These are phyloP conservation scores for Lojkania enalia DNA, from an alignment of 2,329 filamentous ascomycete genomes.

Conservation along the genomic window DNA sequence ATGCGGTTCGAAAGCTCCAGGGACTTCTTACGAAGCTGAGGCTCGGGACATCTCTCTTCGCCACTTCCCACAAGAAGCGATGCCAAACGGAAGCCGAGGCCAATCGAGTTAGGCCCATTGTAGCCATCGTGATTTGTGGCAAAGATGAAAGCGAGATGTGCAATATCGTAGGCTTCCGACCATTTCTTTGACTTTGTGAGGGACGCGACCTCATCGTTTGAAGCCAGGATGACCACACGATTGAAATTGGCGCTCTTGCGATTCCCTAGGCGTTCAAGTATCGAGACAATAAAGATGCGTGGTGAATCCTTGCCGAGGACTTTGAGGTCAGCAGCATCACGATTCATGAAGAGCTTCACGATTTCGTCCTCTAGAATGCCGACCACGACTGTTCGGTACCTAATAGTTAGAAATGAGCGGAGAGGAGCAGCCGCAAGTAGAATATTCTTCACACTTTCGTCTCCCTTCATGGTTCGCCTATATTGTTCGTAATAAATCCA, in stretches of 20 bases:
- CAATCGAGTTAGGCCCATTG: conserved; percentile 38
- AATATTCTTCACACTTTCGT: conserved; percentile 43
- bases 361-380: conserved; percentile 31
- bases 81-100: conserved; percentile 43
- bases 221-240: conserved; percentile 32
- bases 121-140: conserved; percentile 37
- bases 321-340: conserved; percentile 30
- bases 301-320: conserved; percentile 35
- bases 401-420: conserved; percentile 30
- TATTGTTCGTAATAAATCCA: conserved; percentile 41
- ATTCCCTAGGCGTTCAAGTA: conserved; percentile 34
- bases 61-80: conserved; percentile 38
- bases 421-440: conserved; percentile 37
- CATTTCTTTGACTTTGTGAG: conserved; percentile 37
- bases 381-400: conserved; percentile 27
- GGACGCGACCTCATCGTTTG: conserved; percentile 27
- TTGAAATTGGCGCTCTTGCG: conserved; percentile 34
- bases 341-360: conserved; percentile 32
- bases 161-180: conserved; percentile 38
- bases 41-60: conserved; percentile 34
- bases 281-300: conserved; percentile 35
- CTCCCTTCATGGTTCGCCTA: conserved; percentile 34
- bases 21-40: conserved; percentile 44
- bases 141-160: conserved; percentile 38
- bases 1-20: conserved; percentile 47